phyloP scores from a whole-genome alignment of 108 stramenopile species.

The Stephanodiscus minutulus region DNA sequence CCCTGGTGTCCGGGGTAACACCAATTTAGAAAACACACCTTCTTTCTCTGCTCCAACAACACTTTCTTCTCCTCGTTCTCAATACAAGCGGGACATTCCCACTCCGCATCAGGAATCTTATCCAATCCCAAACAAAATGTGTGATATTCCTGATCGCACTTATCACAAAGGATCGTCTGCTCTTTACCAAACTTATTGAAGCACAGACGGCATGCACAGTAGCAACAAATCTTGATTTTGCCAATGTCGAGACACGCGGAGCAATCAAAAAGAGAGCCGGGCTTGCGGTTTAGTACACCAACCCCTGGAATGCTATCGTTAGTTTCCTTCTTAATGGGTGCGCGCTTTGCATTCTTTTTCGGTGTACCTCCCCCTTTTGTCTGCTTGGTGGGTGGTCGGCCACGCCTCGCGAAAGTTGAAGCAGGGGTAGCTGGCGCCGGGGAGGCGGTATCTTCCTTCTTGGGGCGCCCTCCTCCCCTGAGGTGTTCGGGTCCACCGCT shows the following conservation, averaged over 20 bases:
- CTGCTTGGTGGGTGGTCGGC: conserved; percentile 21
- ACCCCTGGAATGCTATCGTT: conserved; percentile 24
- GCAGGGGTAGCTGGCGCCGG: not conserved
- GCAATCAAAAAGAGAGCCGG: conserved; percentile 48
- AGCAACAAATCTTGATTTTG: conserved; percentile 71
- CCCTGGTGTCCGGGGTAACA: not conserved
- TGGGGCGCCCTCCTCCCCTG: conserved; percentile 15
- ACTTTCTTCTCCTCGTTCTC: conserved; percentile 47
- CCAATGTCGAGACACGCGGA: conserved; percentile 67
- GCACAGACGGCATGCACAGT: conserved; percentile 84
- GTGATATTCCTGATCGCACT: conserved; percentile 52
- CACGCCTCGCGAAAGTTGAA: conserved; percentile 3
- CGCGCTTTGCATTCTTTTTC: conserved; percentile 17
- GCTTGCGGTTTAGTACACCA: conserved; percentile 43
- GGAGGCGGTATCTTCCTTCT: conserved; percentile 20
- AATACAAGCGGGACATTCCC: conserved; percentile 49
- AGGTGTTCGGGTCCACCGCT: conserved; percentile 3
- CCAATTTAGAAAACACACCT: not conserved
- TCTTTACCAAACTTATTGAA: conserved; percentile 81
- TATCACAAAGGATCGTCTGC: conserved; percentile 47
- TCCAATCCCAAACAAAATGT: conserved; percentile 44
- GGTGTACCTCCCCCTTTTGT: conserved; percentile 18
- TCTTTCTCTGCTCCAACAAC: conserved; percentile 23
- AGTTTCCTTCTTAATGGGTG: conserved; percentile 25
- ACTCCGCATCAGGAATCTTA: conserved; percentile 39